Evolutionary conservation across 2,329 filamentous ascomycete genomes (phyloP), one percentile per base, ranked within the genome.

Genomic region (Aspergillus felis): DNA sequence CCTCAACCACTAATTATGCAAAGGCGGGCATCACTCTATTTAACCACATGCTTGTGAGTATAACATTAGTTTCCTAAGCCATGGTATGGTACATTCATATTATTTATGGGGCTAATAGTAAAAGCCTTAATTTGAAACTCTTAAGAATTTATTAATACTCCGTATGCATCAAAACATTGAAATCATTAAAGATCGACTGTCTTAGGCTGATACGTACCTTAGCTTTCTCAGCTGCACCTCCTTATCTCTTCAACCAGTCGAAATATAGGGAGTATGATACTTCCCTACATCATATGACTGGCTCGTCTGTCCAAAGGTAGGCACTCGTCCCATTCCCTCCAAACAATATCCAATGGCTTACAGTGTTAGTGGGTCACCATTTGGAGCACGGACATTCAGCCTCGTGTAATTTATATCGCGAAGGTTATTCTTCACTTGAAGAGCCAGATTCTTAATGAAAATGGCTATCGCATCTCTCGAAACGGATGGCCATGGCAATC

Each of bases 391-490:
- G 42, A 46, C 12, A 27, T 24, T 25, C 12, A 6, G 20, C 44
- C 20, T 17, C 8, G 44, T 47, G 10, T 25, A 47, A 47, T 27
- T 7, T 27, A 14, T 24, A 9, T 24, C 14, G n/a, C 44, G 25
- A 14, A 24, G 20, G 41, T 20, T 12, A 14, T 47, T 14, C 20
- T 17, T 24, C 8, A 20, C 24, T 24, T 32, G 22, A 14, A 24
- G 22, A 24, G 46, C 32, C 20, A 41, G 29, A 25, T n/a, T 17
- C 25, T 10, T 10, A 51, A 24, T 51, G 59, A 70, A 59, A 57
- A 76, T 77, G 72, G 70, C 64, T 54, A 74, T 64, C 53, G 61
- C 58, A 52, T 76, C 78, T 46, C 71, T 81, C 44, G 82, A 84
- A 64, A 76, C 75, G 47, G 68, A 74, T 51, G 67, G 66, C 57